Conservation (phyloP, 805 yeast genomes). For the Yarrowia bubula region DNA sequence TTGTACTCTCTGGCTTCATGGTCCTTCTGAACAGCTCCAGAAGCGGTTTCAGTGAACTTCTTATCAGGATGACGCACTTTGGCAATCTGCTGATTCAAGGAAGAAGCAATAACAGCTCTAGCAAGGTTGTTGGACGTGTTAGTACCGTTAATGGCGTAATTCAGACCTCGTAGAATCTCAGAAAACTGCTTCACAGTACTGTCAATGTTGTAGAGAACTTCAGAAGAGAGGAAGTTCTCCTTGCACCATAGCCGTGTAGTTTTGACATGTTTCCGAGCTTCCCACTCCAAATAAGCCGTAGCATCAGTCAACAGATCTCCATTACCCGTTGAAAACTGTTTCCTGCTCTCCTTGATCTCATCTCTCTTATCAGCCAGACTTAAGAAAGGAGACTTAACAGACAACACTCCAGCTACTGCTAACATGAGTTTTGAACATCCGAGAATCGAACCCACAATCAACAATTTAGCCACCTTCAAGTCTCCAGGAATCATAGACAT, state of each 20-base stretch:
- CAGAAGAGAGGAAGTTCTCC: conserved; percentile 60
- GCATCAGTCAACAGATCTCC: conserved; percentile 78
- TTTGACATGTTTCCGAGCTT: conserved; percentile 34
- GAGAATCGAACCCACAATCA: conserved; percentile 76
- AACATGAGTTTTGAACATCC: conserved; percentile 76
- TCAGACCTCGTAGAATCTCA: conserved; percentile 50
- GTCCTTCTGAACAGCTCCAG: conserved; percentile 83
- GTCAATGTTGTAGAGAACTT: conserved; percentile 65
- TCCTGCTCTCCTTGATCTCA: conserved; percentile 47
- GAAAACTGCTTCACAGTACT: conserved; percentile 70
- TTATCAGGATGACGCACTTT: conserved; percentile 80
- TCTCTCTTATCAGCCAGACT: conserved; percentile 64
- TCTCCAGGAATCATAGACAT: conserved; percentile 81
- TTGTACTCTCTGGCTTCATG: conserved; percentile 73
- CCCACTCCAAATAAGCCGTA: conserved; percentile 58
- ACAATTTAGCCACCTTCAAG: conserved; percentile 75
- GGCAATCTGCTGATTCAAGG: conserved; percentile 80
- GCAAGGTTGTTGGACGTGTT: conserved; percentile 51
- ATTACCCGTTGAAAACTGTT: conserved; percentile 43
- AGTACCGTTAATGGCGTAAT: conserved; percentile 50
- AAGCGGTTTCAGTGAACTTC: conserved; percentile 62
- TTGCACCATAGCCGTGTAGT: conserved; percentile 48
- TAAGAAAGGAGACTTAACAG: conserved; percentile 72
- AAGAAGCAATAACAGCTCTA: conserved; percentile 70
- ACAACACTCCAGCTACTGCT: conserved; percentile 74